Percentiles rank a stretch among this genome's conserved stretches.
Conservation (phyloP, 352 stramenopile species). For the Halophytophthora polymorphica region DNA sequence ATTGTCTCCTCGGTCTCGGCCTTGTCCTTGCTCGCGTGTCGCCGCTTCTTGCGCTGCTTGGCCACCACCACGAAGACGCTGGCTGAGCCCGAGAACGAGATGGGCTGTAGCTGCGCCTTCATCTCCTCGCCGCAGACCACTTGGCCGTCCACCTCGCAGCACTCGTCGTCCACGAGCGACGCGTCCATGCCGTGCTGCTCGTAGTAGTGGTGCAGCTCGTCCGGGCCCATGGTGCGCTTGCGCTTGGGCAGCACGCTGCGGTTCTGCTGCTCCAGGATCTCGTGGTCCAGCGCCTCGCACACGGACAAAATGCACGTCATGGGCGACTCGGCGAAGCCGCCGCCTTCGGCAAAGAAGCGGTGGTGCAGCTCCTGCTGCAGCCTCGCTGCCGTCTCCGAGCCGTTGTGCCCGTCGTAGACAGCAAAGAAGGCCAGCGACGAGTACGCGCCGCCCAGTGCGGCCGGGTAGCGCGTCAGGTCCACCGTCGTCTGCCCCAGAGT, state of each 20-base stretch:
- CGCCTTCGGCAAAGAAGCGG: conserved; percentile 55
- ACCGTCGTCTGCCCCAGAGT: conserved; percentile 50
- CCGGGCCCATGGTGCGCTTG: conserved; percentile 49
- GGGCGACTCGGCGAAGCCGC: conserved; percentile 48
- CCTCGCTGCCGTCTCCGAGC: conserved; percentile 69
- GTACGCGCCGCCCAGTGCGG: conserved; percentile 29
- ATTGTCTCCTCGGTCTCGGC: conserved; percentile 10
- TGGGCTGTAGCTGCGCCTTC: conserved; percentile 60
- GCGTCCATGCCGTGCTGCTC: conserved; percentile 4
- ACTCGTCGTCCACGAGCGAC: conserved; percentile 33
- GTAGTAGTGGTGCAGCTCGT: conserved; percentile 29
- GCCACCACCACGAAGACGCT: conserved; percentile 63
- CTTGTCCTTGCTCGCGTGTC: conserved; percentile 7
- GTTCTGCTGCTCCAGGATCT: conserved; percentile 80
- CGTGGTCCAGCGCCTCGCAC: conserved; percentile 63
- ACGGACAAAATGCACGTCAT: conserved; percentile 47
- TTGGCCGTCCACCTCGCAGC: conserved; percentile 34
- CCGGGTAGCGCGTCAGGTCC: conserved; percentile 40
- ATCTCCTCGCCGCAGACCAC: conserved; percentile 38
- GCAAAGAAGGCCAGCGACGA: conserved; percentile 74
- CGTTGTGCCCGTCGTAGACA: conserved; percentile 89
- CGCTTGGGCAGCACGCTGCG: conserved; percentile 61
- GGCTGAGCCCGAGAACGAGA: conserved; percentile 82
- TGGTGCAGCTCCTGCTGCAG: conserved; percentile 82
- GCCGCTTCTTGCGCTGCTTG: conserved; percentile 40